Evolutionary conservation across 2,329 filamentous ascomycete genomes (phyloP), one percentile per base, ranked within the genome.

Genomic region (Tympanopsis confertula): DNA sequence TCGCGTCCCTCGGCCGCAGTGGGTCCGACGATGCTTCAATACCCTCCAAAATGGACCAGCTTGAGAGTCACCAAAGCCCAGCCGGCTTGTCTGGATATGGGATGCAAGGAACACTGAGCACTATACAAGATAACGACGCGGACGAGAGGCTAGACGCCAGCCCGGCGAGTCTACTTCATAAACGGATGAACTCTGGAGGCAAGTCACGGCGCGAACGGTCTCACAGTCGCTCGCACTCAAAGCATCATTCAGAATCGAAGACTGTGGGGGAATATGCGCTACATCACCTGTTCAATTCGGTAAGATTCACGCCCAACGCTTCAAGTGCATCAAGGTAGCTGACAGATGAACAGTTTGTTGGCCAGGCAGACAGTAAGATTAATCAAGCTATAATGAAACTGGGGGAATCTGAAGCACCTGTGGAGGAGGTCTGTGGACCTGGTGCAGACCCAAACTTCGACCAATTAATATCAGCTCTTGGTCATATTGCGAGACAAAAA

Each of bases 221-320:
- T 5, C 81, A 83, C 51, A 78, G 88, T 51, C 81, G 79, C 47
- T 85, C 84, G 13, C 79, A 86, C 50, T 89, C 84, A 24, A 80
- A 80, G 37, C 71, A 76, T 39, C 75, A 81, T 49, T 68, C 82
- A 38, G 86, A 94, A 45, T 75, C 82, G 45, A 94, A 89, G 59
- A 95, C 88, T 0, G 88, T 95, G n/a, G 88, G 87, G 39, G 91
- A 98, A 65, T 96, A 94, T 71, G 91, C 91, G 15, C 67, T 98
- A 42, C 89, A 96, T 59, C 89, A 96, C 49, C 67, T 98, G 32
- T 95, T 96, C 60, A 96, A 91, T 46, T 87, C 88, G 43, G 81
- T 86, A 57, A 59, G 74, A 65, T 26, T 10, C n/a, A 26, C 22
- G 7, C n/a, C 22, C 22, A 7, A 10, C 22, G 7, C 22, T 7